Evolutionary conservation across 208 protist genomes (phyloP).

Genomic region (Crithidia expoeki): DNA sequence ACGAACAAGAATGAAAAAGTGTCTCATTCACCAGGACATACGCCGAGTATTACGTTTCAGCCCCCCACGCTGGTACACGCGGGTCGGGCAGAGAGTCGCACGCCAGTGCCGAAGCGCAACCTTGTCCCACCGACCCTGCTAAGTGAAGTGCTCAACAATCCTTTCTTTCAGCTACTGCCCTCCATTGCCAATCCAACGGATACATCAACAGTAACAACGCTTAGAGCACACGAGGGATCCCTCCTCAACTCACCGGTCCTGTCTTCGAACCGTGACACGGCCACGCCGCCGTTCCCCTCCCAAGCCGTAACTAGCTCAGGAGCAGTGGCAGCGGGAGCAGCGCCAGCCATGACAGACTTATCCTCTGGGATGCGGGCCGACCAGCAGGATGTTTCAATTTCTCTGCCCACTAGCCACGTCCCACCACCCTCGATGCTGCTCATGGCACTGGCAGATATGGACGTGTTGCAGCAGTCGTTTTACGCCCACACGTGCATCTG

Average conservation of each 20-base stretch:
- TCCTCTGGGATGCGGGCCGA: neutral
- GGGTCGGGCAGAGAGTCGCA: neutral
- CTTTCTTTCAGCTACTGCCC: constrained; percentile 3
- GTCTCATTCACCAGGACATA: neutral
- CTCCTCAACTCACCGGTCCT: neutral
- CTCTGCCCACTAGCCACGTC: constrained; percentile 18
- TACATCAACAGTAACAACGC: neutral
- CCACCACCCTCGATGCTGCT: constrained; percentile 52
- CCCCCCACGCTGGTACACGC: neutral
- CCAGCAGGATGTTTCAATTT: neutral
- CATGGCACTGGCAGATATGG: constrained; percentile 61
- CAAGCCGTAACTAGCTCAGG: neutral
- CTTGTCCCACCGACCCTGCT: neutral
- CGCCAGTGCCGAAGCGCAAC: neutral
- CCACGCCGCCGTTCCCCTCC: neutral
- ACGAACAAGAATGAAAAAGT: neutral
- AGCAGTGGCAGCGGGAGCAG: neutral
- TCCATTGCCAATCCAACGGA: neutral
- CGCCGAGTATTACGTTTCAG: neutral
- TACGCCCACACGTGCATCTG: constrained; percentile 50
- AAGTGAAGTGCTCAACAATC: neutral
- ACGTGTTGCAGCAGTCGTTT: constrained; percentile 57
- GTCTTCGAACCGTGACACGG: neutral
- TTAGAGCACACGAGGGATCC: neutral
- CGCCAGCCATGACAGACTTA: neutral